Conservation (phyloP, 148 eudicot genomes). For the Limonium bicolor region DNA sequence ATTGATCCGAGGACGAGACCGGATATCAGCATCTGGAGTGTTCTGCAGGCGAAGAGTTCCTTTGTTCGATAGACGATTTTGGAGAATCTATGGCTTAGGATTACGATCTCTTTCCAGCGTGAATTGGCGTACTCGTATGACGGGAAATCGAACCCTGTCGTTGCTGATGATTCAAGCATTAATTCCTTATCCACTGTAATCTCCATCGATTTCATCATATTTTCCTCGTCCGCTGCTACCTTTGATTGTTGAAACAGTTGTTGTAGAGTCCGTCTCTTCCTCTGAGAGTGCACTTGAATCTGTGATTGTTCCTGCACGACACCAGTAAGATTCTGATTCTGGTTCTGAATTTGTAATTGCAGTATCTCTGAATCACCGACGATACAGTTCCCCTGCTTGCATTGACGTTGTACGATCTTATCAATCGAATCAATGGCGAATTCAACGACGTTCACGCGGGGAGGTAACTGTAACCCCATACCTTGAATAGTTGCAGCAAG, state of each 20-base stretch:
- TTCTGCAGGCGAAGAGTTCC: slow-evolving; percentile 74
- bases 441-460: slow-evolving; percentile 62
- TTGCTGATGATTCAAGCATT: too few species aligned
- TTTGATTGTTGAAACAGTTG: slow-evolving; percentile 87
- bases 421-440: slow-evolving; percentile 86
- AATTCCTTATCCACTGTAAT: too few species aligned
- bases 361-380: slow-evolving; percentile 9
- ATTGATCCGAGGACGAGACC: slow-evolving; percentile 81
- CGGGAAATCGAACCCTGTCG: background rate
- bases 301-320: too few species aligned
- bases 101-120: slow-evolving; percentile 36
- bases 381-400: background rate
- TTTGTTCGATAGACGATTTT: slow-evolving; percentile 68
- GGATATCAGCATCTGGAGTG: slow-evolving; percentile 64
- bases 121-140: slow-evolving; percentile 30
- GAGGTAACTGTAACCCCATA: slow-evolving; percentile 55
- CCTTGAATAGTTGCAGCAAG: slow-evolving; percentile 28
- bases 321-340: too few species aligned
- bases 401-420: slow-evolving; percentile 22
- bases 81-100: slow-evolving; percentile 65
- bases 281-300: too few species aligned
- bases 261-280: slow-evolving; percentile 29
- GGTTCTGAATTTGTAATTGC: slow-evolving; percentile 2
- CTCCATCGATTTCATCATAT: slow-evolving; percentile 1
- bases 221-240: slow-evolving; percentile 51